These are phyloP conservation scores for Endotrypanum monterogeii DNA, from an alignment of 208 protist species.

Conservation along the genomic window DNA sequence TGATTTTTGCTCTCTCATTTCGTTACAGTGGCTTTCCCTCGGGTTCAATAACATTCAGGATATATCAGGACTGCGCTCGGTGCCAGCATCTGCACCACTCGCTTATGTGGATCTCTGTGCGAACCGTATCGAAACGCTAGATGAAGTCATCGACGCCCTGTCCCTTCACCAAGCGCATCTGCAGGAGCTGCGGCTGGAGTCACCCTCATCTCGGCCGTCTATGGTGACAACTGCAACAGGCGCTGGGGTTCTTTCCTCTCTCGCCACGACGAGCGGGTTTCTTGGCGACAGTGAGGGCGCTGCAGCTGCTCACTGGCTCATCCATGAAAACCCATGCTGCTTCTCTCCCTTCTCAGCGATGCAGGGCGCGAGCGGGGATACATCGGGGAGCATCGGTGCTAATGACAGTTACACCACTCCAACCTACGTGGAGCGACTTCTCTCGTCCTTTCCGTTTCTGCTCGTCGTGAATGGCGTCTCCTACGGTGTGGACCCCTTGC, in stretches of 20 bases:
- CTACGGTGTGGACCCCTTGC: constrained; percentile 58
- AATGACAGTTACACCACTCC: background rate
- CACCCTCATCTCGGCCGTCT: constrained; percentile 11
- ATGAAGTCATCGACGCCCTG: constrained; percentile 40
- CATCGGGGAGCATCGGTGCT: background rate
- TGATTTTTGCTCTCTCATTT: constrained; percentile 39
- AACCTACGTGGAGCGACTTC: constrained; percentile 42
- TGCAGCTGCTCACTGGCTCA: constrained; percentile 3
- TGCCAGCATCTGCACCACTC: constrained; percentile 49
- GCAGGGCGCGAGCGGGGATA: background rate
- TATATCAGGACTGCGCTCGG: constrained; percentile 39
- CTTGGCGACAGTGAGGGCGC: background rate
- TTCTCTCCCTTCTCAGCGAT: background rate
- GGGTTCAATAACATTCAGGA: constrained; percentile 69
- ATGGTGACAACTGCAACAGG: background rate
- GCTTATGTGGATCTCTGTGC: constrained; percentile 71
- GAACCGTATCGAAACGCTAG: constrained; percentile 50
- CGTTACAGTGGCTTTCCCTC: constrained; percentile 74
- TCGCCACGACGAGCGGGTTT: background rate
- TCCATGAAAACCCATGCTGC: constrained; percentile 55
- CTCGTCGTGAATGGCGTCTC: constrained; percentile 56
- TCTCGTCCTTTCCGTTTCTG: constrained; percentile 42
- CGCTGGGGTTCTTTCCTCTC: background rate
- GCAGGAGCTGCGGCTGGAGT: constrained; percentile 59
- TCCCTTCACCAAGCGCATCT: constrained; percentile 39